Percentiles rank a stretch among this genome's conserved stretches.
Evolutionary conservation across 257 asterid species (phyloP).

Genomic region (Primulina eburnea): DNA sequence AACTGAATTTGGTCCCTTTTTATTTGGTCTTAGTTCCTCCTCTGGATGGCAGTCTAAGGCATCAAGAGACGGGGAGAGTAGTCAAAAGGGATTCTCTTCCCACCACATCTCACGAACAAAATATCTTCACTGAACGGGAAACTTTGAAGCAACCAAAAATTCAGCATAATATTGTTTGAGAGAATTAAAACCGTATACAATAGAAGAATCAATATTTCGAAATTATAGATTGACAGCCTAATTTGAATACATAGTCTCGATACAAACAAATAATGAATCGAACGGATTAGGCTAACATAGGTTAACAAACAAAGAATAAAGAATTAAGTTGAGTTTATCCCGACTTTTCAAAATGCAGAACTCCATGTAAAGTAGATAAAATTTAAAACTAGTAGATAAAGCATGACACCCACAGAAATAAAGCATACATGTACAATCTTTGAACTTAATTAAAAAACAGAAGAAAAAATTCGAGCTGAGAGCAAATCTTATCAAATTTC

Average conservation of each 20-base stretch:
- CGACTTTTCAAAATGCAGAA: not conserved
- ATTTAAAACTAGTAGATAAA: not conserved
- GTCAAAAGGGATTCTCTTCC: not conserved
- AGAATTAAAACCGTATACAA: too few species aligned
- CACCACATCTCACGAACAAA: too few species aligned
- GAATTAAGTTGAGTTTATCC: not conserved
- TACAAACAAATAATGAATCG: not conserved
- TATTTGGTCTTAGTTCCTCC: not conserved
- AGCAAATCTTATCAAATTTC: not conserved
- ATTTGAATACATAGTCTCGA: not conserved
- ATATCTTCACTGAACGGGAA: too few species aligned
- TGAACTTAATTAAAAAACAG: too few species aligned
- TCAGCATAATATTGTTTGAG: not conserved
- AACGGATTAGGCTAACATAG: not conserved
- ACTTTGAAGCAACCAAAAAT: not conserved
- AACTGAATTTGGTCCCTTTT: too few species aligned
- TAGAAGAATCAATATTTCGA: not conserved
- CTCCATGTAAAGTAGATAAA: not conserved
- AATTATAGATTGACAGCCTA: not conserved
- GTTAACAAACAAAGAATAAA: not conserved
- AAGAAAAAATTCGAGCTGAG: too few species aligned
- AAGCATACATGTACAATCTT: not conserved
- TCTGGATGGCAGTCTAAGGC: not conserved
- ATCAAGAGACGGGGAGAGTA: not conserved
- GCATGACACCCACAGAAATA: not conserved